Percentiles rank a stretch among this genome's conserved stretches.
Evolutionary conservation across 345 rosid species (phyloP).

Genomic region (Corchorus capsularis): DNA sequence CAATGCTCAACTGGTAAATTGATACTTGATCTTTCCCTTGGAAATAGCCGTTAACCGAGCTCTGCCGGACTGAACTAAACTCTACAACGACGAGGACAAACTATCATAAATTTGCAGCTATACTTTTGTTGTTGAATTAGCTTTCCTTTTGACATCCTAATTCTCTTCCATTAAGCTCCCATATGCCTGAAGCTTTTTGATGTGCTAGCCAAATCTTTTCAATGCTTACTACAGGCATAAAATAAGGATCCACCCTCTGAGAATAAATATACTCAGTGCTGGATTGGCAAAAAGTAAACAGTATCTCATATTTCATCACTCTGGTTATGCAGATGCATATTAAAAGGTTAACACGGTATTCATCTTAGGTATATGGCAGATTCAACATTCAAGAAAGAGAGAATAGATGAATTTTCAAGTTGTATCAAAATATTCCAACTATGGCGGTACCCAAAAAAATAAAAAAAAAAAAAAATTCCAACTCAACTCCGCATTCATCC

Average conservation of each 20-base stretch:
- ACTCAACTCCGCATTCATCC: conserved; percentile 8
- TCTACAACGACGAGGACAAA: background rate
- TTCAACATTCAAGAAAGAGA: background rate
- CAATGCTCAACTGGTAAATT: background rate
- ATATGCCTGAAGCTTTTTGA: background rate
- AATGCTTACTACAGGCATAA: background rate
- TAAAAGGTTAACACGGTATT: too few species aligned
- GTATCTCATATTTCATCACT: background rate
- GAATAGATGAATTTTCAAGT: too few species aligned
- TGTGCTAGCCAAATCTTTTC: background rate
- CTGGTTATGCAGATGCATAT: background rate
- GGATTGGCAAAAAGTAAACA: background rate
- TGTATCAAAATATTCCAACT: background rate
- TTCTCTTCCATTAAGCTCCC: background rate
- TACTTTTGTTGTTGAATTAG: background rate
- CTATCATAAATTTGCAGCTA: background rate
- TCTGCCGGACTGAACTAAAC: background rate
- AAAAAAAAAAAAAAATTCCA: background rate
- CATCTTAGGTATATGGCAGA: background rate
- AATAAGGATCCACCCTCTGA: background rate
- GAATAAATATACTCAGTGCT: background rate
- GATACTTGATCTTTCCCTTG: background rate
- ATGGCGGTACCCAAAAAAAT: background rate
- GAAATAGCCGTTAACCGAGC: background rate
- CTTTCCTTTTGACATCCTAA: background rate